Evolutionary conservation across 805 yeast genomes (phyloP).

Genomic region (Ogataea trehaloabstinens): DNA sequence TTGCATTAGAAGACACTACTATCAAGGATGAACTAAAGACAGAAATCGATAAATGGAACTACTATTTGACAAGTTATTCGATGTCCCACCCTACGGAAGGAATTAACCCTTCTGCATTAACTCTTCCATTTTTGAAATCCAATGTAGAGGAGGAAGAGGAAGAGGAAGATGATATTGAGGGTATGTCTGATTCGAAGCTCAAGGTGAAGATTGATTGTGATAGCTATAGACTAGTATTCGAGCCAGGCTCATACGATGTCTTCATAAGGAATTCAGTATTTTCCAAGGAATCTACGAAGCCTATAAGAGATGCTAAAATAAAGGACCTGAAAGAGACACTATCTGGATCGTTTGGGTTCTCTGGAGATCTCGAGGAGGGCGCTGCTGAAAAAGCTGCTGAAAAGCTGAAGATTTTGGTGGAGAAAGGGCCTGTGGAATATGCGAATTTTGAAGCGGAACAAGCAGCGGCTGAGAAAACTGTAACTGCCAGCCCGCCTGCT

Average conservation of each 20-base stretch:
- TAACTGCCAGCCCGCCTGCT: slow-evolving; percentile 9
- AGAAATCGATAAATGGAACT: slow-evolving; percentile 84
- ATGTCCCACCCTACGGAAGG: slow-evolving; percentile 99
- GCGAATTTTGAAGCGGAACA: slow-evolving; percentile 14
- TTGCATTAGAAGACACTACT: slow-evolving; percentile 86
- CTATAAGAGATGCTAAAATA: slow-evolving; percentile 14
- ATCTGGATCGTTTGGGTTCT: slow-evolving; percentile 60
- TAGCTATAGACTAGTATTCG: slow-evolving; percentile 79
- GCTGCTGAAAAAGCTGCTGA: slow-evolving; percentile 32
- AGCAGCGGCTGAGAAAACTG: slow-evolving; percentile 15
- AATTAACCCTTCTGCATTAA: slow-evolving; percentile 70
- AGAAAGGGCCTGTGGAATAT: slow-evolving; percentile 40
- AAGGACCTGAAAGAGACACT: slow-evolving; percentile 37
- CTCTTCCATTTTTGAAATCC: slow-evolving; percentile 73
- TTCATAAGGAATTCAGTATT: slow-evolving; percentile 62
- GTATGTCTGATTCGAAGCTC: slow-evolving; percentile 65
- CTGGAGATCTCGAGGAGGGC: slow-evolving; percentile 42
- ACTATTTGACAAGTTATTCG: slow-evolving; percentile 87
- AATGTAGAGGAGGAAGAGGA: slow-evolving; percentile 50
- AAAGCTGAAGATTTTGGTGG: slow-evolving; percentile 34
- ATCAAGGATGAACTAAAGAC: slow-evolving; percentile 60
- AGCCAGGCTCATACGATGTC: slow-evolving; percentile 73
- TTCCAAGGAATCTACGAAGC: slow-evolving; percentile 25
- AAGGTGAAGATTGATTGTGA: slow-evolving; percentile 77
- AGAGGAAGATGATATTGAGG: slow-evolving; percentile 46